phyloP scores from a whole-genome alignment of 192 early-diverging fungal species.

The Rhizophagus prolifer region DNA sequence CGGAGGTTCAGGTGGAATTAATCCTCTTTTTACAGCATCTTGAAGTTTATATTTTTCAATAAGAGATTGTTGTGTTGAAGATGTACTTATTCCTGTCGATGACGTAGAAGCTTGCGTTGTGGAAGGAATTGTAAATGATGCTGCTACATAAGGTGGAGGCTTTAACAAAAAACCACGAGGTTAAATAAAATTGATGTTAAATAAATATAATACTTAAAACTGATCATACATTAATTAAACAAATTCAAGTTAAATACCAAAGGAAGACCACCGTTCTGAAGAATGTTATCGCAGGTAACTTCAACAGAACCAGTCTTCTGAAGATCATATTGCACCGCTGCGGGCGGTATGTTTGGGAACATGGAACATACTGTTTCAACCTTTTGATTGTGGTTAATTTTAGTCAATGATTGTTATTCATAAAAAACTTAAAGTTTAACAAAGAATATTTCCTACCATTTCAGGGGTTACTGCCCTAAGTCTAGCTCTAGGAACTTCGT shows the following conservation, averaged over 20 bases:
- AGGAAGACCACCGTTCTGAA: slow-evolving; percentile 62
- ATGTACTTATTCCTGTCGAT: slow-evolving; percentile 31
- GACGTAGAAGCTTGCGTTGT: slow-evolving; percentile 39
- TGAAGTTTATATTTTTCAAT: slow-evolving; percentile 56
- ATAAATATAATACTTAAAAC: not conserved
- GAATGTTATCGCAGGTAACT: slow-evolving; percentile 77
- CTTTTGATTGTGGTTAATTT: slow-evolving; percentile 26
- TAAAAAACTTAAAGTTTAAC: not conserved
- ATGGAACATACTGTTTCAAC: slow-evolving; percentile 73
- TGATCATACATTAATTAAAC: slow-evolving; percentile 7
- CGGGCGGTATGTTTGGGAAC: slow-evolving; percentile 79
- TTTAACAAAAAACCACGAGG: not conserved
- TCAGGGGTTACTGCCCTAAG: slow-evolving; percentile 16
- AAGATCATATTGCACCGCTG: slow-evolving; percentile 73
- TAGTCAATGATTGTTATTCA: not conserved
- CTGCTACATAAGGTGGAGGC: slow-evolving; percentile 17
- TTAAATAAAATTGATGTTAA: slow-evolving; percentile 1
- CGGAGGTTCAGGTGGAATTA: slow-evolving; percentile 48
- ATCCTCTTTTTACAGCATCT: slow-evolving; percentile 35
- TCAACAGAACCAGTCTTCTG: slow-evolving; percentile 82
- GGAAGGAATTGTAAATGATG: slow-evolving; percentile 39
- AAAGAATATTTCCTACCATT: not conserved
- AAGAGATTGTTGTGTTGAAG: slow-evolving; percentile 40
- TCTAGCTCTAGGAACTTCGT: slow-evolving; percentile 6
- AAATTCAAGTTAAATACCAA: slow-evolving; percentile 44